phyloP scores from a whole-genome alignment of 1,284 basidiomycete species.

The Tausonia pullulans region DNA sequence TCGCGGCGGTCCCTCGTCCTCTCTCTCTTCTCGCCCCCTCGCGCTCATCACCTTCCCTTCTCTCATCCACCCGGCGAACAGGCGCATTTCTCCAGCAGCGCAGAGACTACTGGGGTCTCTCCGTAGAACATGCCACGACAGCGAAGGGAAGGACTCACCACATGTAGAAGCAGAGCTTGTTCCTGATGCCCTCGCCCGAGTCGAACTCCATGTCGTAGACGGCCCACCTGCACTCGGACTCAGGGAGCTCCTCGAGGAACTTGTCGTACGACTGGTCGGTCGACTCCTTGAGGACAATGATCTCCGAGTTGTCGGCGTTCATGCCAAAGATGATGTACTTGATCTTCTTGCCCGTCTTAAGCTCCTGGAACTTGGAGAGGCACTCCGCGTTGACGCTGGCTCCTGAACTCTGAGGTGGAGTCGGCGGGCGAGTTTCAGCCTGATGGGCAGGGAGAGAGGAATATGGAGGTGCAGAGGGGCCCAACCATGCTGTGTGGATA shows the following conservation, averaged over 20 bases:
- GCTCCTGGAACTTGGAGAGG: slow-evolving; percentile 52
- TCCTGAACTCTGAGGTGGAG: slow-evolving; percentile 56
- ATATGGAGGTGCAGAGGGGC: no score
- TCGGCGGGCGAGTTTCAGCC: no score
- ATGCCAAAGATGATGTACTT: slow-evolving; percentile 83
- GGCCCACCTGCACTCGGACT: slow-evolving; percentile 70
- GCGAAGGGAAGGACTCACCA: slow-evolving; percentile 46
- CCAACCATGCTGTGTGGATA: no score
- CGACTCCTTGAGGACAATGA: slow-evolving; percentile 57
- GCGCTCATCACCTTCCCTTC: no score
- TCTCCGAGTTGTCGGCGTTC: slow-evolving; percentile 54
- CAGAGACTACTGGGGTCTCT: neutral
- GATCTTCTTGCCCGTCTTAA: slow-evolving; percentile 72
- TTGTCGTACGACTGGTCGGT: slow-evolving; percentile 52
- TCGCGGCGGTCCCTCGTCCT: neutral
- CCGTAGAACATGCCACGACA: neutral
- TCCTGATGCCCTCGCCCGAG: slow-evolving; percentile 67
- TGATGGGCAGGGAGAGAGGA: no score
- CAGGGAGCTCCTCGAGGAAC: slow-evolving; percentile 67
- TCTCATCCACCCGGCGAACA: no score
- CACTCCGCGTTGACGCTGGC: slow-evolving; percentile 53
- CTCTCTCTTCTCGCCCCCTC: neutral
- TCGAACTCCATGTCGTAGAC: slow-evolving; percentile 87
- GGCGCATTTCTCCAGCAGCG: neutral
- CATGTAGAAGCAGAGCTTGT: slow-evolving; percentile 77